Conservation (phyloP, 2,329 filamentous ascomycete genomes). For the Aspergillus terreus region DNA sequence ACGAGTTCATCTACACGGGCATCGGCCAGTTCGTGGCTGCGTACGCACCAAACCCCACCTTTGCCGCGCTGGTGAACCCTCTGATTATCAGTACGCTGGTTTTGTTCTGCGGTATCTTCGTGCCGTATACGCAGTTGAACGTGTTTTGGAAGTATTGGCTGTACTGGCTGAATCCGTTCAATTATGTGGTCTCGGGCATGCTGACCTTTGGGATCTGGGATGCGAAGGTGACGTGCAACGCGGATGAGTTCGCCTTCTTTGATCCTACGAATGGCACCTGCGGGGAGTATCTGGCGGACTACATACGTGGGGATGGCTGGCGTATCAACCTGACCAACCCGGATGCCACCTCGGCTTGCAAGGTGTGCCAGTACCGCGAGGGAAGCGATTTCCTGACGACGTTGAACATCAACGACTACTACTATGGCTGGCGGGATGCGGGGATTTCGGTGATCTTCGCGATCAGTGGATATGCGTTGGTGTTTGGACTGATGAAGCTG, state of each 20-base stretch:
- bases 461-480: slow-evolving; percentile 51
- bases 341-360: slow-evolving; percentile 52
- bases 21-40: slow-evolving; percentile 79
- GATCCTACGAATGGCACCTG: slow-evolving; percentile 49
- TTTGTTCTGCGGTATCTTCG: slow-evolving; percentile 68
- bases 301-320: slow-evolving; percentile 45
- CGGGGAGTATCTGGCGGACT: slow-evolving; percentile 53
- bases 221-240: slow-evolving; percentile 44
- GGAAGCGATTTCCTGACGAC: slow-evolving; percentile 59
- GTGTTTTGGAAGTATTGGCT: slow-evolving; percentile 68
- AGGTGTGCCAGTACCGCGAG: slow-evolving; percentile 57
- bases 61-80: slow-evolving; percentile 70
- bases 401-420: slow-evolving; percentile 59
- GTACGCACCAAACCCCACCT: slow-evolving; percentile 63
- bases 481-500: slow-evolving; percentile 41
- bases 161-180: slow-evolving; percentile 60
- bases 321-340: slow-evolving; percentile 58
- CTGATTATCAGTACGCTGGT: slow-evolving; percentile 71
- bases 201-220: slow-evolving; percentile 52
- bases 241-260: slow-evolving; percentile 48
- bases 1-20: slow-evolving; percentile 66
- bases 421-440: slow-evolving; percentile 64
- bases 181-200: slow-evolving; percentile 57
- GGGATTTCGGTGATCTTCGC: slow-evolving; percentile 58
- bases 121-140: slow-evolving; percentile 59